Evolutionary conservation across 495 filamentous ascomycete species (phyloP), one percentile per base, ranked within the genome.

Genomic region (Penicillium manginii): DNA sequence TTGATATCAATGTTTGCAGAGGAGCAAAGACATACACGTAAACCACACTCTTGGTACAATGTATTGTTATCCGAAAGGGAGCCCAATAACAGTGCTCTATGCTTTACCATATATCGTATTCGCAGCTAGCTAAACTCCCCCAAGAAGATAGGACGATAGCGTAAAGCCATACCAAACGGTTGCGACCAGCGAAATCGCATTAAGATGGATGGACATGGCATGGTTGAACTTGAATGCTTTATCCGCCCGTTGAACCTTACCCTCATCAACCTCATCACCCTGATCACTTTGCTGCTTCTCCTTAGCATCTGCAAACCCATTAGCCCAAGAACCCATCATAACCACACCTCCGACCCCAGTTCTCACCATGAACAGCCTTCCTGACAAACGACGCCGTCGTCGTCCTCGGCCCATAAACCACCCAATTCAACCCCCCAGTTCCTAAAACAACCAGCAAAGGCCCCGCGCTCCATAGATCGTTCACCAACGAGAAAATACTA

Each of bases 161-260:
- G 68, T 69, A 61, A 76, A 76, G 1, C 79, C 82, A 70, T 84
- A 85, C 60, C 73, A 74, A 7, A 84, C 23, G 32, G 80, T 81
- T 7, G 79, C 79, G 2, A 75, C 70, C 50, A 85, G 70, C 0
- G 78, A 73, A 29, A 84, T 67, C 14, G 83, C 60, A 64, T 86
- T 85, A 6, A 85, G 52, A 62, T 85, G 82, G 47, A 84, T 84
- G 17, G 69, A 72, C 78, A 83, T 85, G 5, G 82, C 82, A 58
- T 86, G 82, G 47, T 75, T 77, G 6, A 63, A 60, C 7, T 73
- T 69, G 54, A 86, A 85, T 2, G 52, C 57, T n/a, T 72, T 71
- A 58, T 78, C 81, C 0, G 78, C 58, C 19, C 54, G 58, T 31
- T 68, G 57, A 64, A 80, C 67, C 57, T 81, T 79, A 0, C 45